Evolutionary conservation across 2,329 filamentous ascomycete genomes (phyloP), one percentile per base, ranked within the genome.

Genomic region (Aureobasidium namibiae): DNA sequence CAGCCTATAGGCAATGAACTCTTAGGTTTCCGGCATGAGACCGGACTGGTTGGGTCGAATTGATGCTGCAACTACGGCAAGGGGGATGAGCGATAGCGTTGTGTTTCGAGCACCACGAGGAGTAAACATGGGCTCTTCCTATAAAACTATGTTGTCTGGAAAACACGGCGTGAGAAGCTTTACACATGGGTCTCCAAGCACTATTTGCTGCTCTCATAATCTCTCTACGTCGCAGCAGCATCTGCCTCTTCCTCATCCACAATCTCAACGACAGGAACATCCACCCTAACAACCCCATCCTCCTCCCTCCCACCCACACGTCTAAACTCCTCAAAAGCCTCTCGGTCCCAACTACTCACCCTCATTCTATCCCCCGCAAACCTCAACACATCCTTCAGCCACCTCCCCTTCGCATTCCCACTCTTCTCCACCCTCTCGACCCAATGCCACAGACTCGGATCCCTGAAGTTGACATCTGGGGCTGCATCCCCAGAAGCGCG

Each of bases 401-500:
- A 72, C 39, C 61, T 49, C 2, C 69, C 69, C 33, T 67, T 66
- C 5, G 48, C 42, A 54, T 68, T 62, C 6, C 65, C 67, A 1
- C 49, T 45, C 18, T 59, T 56, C 16, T 64, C 63, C 50, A 66
- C 65, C 21, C 66, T 62, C 10, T 69, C 69, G 3, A 68, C 67
- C 70, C 70, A 72, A 16, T 63, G 52, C 70, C 70, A 73, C n/a
- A 73, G 41, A 21, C 62, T 56, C 26, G 68, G 64, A 60, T 72
- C 69, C 14, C 71, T 65, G 31, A 67, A 61, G 44, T 71, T 68
- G n/a, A 72, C 41, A n/a, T 61, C 59, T 24, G 24, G 44, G 8
- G 39, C 34, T 23, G 46, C 7, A 26, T 53, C 34, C 24, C 56
- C 59, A 9, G 61, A 38, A 9, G 59, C 29, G 1, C 60, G 53